Evolutionary conservation across 2,329 filamentous ascomycete genomes (phyloP).

Genomic region (Cytospora mali): DNA sequence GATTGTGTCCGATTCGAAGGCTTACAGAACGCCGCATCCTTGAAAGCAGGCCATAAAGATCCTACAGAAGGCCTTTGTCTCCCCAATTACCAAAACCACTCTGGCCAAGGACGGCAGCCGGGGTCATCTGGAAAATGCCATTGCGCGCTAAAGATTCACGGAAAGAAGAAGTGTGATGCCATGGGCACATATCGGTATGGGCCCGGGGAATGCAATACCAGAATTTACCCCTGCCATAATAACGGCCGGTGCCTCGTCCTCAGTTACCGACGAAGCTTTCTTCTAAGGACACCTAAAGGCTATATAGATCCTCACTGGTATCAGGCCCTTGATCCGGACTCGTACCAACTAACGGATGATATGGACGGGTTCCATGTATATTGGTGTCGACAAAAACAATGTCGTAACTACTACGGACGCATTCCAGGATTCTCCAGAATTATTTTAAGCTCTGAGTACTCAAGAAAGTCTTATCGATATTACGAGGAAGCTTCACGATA

Average conservation of each 20-base stretch:
- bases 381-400: background rate
- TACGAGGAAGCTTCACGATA: background rate
- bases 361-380: background rate
- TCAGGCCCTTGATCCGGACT: background rate
- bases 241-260: conserved; percentile 2
- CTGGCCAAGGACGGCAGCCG: background rate
- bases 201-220: background rate
- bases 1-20: background rate
- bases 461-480: background rate
- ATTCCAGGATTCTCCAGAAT: background rate
- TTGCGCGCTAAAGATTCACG: background rate
- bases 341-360: conserved; percentile 1
- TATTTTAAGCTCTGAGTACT: background rate
- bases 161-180: background rate
- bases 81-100: background rate
- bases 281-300: background rate
- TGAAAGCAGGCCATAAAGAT: background rate
- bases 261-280: background rate
- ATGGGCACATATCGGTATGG: background rate
- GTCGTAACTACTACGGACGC: background rate
- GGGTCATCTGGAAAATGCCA: background rate
- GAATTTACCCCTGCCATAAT: conserved; percentile 1
- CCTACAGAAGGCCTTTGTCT: background rate
- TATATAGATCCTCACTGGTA: background rate
- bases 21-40: background rate